Evolutionary conservation across 306 rosid genomes (phyloP).

Genomic region (Cicer arietinum): DNA sequence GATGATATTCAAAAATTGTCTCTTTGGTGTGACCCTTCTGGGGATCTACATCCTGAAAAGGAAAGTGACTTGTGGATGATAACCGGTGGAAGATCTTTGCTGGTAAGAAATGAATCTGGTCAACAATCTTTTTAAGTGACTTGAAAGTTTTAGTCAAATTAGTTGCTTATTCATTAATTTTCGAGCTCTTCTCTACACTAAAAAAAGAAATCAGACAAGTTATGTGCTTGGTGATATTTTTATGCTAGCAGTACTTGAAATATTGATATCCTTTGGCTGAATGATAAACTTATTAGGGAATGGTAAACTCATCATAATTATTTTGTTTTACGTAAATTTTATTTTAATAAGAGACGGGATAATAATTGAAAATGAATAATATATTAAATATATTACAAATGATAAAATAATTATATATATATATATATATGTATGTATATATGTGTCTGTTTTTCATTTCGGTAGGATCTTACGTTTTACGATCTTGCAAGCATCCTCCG

Average conservation of each 20-base stretch:
- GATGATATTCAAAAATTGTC: conserved; percentile 85
- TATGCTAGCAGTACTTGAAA: conserved; percentile 18
- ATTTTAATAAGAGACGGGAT: no score
- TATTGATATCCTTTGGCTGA: conserved; percentile 27
- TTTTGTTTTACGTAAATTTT: no score
- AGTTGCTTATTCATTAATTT: conserved; percentile 37
- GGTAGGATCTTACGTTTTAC: no score
- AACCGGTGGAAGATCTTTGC: conserved; percentile 68
- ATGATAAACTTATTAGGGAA: conserved; percentile 4
- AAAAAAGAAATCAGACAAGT: conserved; percentile 1
- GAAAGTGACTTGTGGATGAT: conserved; percentile 94
- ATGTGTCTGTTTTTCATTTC: no score
- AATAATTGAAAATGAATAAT: no score
- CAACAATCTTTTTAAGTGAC: conserved; percentile 38
- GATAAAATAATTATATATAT: no score
- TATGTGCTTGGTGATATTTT: conserved; percentile 38
- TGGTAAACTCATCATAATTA: neutral
- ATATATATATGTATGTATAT: no score
- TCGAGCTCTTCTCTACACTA: conserved; percentile 1
- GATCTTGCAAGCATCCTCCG: no score
- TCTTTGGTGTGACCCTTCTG: conserved; percentile 63
- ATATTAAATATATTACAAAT: no score
- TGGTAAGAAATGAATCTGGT: conserved; percentile 68
- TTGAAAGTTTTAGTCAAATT: conserved; percentile 37
- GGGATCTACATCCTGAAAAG: conserved; percentile 69